Conservation (phyloP, 1,284 basidiomycete genomes). For the Macrocystidia cucumis region DNA sequence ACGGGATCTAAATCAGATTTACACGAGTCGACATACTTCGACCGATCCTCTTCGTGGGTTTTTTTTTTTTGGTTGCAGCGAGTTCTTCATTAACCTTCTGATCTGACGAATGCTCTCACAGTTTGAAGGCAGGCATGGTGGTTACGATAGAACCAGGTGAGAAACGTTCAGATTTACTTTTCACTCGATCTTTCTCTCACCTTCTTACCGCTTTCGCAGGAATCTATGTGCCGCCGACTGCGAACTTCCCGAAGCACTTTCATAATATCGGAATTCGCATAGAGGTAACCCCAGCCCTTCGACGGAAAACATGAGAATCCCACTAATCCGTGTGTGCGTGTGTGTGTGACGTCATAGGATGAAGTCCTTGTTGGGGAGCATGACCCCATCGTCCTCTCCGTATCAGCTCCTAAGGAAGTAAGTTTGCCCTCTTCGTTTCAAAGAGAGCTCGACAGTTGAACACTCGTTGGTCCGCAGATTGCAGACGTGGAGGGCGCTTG, state of each 20-base stretch:
- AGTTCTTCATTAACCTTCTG: background rate
- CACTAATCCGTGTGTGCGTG: no score
- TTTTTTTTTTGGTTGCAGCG: no score
- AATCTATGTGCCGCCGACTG: constrained; percentile 76
- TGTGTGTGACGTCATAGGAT: constrained; percentile 43
- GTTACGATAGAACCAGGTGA: constrained; percentile 79
- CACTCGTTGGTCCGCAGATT: constrained; percentile 34
- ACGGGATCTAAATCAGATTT: constrained; percentile 50
- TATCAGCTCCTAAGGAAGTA: constrained; percentile 85
- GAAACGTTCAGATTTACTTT: constrained; percentile 10
- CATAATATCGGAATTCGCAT: constrained; percentile 88
- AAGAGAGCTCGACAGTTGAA: background rate
- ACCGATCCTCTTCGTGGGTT: constrained; percentile 30
- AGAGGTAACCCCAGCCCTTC: constrained; percentile 42
- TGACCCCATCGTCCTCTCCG: constrained; percentile 64
- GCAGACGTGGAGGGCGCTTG: constrained; percentile 85
- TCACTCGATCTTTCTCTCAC: background rate
- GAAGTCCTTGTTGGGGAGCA: constrained; percentile 74
- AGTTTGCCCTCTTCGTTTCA: constrained; percentile 13
- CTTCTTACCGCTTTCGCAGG: constrained; percentile 25
- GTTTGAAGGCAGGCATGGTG: constrained; percentile 76
- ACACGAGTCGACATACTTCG: constrained; percentile 62
- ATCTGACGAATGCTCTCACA: constrained; percentile 10
- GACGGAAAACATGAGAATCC: no score
- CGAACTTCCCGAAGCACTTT: constrained; percentile 77